A percentile compares a stretch with the other conserved stretches of the same genome.
Conservation (phyloP, 805 yeast species). For the Cyberlindnera suaveolens region DNA sequence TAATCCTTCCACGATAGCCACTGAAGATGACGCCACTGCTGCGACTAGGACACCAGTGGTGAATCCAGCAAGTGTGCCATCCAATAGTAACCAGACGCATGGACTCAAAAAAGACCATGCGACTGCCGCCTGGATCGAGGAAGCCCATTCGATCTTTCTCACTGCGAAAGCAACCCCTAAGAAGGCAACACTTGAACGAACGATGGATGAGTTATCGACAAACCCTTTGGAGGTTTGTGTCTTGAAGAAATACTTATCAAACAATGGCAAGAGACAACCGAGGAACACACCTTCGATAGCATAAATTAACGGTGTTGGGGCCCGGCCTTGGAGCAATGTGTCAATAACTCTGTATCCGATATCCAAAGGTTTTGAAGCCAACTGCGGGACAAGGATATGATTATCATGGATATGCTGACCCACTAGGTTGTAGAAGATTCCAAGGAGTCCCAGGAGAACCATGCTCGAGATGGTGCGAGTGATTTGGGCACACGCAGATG, state of each 20-base stretch:
- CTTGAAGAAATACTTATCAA: conserved; percentile 9
- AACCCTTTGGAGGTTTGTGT: conserved; percentile 5
- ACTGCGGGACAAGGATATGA: conserved; percentile 36
- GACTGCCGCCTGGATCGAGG: conserved; percentile 56
- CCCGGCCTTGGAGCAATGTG: not conserved
- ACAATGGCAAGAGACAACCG: conserved; percentile 45
- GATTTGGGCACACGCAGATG: conserved; percentile 1
- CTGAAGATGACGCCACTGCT: conserved; percentile 13
- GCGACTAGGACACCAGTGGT: conserved; percentile 30
- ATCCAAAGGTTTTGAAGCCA: conserved; percentile 37
- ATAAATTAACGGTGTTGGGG: conserved; percentile 13
- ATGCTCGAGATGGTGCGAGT: conserved; percentile 7
- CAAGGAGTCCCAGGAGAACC: conserved; percentile 34
- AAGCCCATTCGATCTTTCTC: conserved; percentile 62
- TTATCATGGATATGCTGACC: conserved; percentile 46
- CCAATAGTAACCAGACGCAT: conserved; percentile 60
- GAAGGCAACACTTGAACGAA: conserved; percentile 49
- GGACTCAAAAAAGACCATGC: conserved; percentile 60
- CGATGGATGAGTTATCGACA: conserved; percentile 15
- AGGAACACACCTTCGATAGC: conserved; percentile 52
- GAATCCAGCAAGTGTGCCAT: conserved; percentile 51
- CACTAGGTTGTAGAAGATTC: conserved; percentile 47
- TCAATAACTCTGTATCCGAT: conserved; percentile 26
- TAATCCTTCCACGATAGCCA: conserved; percentile 33
- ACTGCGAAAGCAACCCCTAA: conserved; percentile 69